phyloP scores from a whole-genome alignment of 306 rosid genomes.

The Canavalia gladiata region DNA sequence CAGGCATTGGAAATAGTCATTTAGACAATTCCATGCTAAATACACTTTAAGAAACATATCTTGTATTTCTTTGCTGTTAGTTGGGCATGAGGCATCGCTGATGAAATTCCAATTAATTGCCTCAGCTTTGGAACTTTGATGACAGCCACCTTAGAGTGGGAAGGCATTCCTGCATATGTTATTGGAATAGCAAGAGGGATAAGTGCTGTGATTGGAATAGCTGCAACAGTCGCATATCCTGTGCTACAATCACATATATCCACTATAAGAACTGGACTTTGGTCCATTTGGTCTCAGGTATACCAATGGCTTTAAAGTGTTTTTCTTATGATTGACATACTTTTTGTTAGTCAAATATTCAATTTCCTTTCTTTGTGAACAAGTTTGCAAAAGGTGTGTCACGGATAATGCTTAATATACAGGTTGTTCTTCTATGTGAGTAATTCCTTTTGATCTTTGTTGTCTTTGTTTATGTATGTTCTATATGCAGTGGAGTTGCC shows the following conservation, averaged over 20 bases:
- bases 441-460: background rate
- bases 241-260: constrained; percentile 62
- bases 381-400: background rate
- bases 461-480: constrained; percentile 23
- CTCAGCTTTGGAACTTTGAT: constrained; percentile 91
- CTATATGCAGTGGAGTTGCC: constrained; percentile 75
- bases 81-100: constrained; percentile 22
- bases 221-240: constrained; percentile 77
- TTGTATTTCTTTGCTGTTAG: constrained; percentile 17
- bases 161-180: constrained; percentile 80
- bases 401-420: background rate
- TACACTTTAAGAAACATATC: constrained; percentile 5
- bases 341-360: background rate
- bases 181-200: constrained; percentile 83
- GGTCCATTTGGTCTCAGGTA: constrained; percentile 96
- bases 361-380: constrained; percentile 14
- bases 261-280: constrained; percentile 79
- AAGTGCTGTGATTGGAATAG: constrained; percentile 79
- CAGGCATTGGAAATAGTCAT: background rate
- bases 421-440: background rate
- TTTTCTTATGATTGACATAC: constrained; percentile 3
- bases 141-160: constrained; percentile 95
- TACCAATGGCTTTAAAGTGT: background rate
- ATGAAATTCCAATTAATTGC: constrained; percentile 38
- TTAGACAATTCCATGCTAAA: background rate